Conservation (phyloP, 2,329 filamentous ascomycete species). For the Pyrenophora seminiperda region DNA sequence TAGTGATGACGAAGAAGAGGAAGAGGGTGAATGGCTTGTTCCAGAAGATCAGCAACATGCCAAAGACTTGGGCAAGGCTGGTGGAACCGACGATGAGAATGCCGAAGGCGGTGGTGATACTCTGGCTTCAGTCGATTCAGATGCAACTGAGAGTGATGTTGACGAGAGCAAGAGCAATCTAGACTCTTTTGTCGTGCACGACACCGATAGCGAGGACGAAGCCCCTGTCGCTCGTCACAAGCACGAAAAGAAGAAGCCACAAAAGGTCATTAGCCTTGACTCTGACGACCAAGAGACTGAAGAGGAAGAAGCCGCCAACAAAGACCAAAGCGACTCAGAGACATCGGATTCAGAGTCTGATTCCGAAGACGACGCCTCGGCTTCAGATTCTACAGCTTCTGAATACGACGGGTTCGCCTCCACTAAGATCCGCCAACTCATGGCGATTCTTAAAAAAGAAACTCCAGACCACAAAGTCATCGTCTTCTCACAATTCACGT, state of each 20-base stretch:
- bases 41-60: slow-evolving; percentile 67
- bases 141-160: slow-evolving; percentile 63
- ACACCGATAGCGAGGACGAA: slow-evolving; percentile 50
- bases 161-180: slow-evolving; percentile 49
- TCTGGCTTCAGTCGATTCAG: slow-evolving; percentile 73
- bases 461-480: slow-evolving; percentile 90
- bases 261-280: slow-evolving; percentile 62
- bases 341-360: slow-evolving; percentile 36
- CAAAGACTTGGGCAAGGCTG: slow-evolving; percentile 72
- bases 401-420: slow-evolving; percentile 65
- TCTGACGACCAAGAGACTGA: slow-evolving; percentile 51
- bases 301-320: slow-evolving; percentile 46
- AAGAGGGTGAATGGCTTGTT: slow-evolving; percentile 79
- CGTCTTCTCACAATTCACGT: slow-evolving; percentile 97
- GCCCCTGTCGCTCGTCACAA: slow-evolving; percentile 35
- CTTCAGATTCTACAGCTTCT: slow-evolving; percentile 51
- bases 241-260: slow-evolving; percentile 42
- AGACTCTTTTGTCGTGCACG: slow-evolving; percentile 46
- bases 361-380: slow-evolving; percentile 40
- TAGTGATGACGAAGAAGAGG: slow-evolving; percentile 69
- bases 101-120: slow-evolving; percentile 85
- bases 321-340: slow-evolving; percentile 48
- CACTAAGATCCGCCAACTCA: slow-evolving; percentile 87
- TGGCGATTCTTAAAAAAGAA: slow-evolving; percentile 80
- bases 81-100: slow-evolving; percentile 85